Evolutionary conservation across 192 early-diverging fungal species (phyloP), one percentile per base, ranked within the genome.

Genomic region (Nowakowskiella sp.): DNA sequence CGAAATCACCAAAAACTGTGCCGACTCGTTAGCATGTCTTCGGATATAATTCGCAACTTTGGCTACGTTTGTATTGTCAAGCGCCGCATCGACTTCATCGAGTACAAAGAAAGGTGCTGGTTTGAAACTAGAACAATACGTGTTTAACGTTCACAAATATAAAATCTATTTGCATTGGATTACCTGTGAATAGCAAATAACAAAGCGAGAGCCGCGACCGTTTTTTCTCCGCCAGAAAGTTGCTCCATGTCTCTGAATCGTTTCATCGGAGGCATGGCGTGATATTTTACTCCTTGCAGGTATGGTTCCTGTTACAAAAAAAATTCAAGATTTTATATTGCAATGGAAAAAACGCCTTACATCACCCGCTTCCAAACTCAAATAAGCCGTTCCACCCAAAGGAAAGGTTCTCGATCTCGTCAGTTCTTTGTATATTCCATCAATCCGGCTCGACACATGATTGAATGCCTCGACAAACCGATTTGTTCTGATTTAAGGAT

Each of bases 221-320:
- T 94, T 73, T 97, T 99, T 74, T 99, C 96, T 57, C 96, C 96
- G 31, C 96, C 96, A 22, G 92, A 95, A 9, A 99, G 73, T 60
- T 91, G 90, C 52, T 96, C 94, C 96, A 99, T 99, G 63, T 99
- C 96, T 52, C 93, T 73, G 80, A 99, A 99, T 25, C 94, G 84
- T 73, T 99, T 99, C 81, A 93, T 87, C 21, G 96, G 96, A 4
- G 96, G 96, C 92, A 97, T 97, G 0, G 96, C 93, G 61, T 99
- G 94, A 72, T 95, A 99, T 53, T 91, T 89, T 42, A 99, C 79
- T 28, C 94, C 94, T 45, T 86, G 81, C 51, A 91, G 61, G 47
- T 93, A 99, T 2, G 96, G 96, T 66, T 97, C 92, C 66, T 78
- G 47, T 4, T 10, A 28, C 36, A 6, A 42, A 27, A 5, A n/a